phyloP scores from a whole-genome alignment of 371 early-diverging fungal species.

The Mucor velutinosus region DNA sequence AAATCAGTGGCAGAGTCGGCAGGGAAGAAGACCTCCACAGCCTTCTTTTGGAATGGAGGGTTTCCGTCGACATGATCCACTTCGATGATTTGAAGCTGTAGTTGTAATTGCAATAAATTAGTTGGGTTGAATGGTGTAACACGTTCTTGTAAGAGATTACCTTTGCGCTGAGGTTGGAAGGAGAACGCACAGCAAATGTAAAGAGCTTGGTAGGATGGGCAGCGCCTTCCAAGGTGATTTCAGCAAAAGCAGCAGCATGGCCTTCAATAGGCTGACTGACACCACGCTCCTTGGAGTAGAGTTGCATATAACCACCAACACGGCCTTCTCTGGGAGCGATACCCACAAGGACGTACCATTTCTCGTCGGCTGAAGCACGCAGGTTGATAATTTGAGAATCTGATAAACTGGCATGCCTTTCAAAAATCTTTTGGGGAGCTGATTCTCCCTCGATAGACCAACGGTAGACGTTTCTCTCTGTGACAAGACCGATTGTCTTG shows the following conservation, averaged over 20 bases:
- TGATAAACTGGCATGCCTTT: constrained; percentile 80
- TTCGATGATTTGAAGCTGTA: constrained; percentile 92
- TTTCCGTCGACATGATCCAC: constrained; percentile 94
- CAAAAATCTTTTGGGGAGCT: constrained; percentile 89
- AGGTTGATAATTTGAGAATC: constrained; percentile 96
- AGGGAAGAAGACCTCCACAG: constrained; percentile 95
- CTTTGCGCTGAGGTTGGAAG: constrained; percentile 72
- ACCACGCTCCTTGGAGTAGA: constrained; percentile 89
- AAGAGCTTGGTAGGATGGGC: constrained; percentile 84
- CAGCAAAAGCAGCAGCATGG: constrained; percentile 95
- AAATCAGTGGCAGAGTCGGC: constrained; percentile 93
- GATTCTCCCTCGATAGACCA: constrained; percentile 96
- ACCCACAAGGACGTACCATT: constrained; percentile 94
- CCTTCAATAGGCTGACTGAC: constrained; percentile 97
- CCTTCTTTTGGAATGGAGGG: constrained; percentile 87
- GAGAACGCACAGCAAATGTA: constrained; percentile 88
- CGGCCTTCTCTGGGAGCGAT: constrained; percentile 90
- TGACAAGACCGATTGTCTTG: constrained; percentile 91
- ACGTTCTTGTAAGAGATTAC: constrained; percentile 39
- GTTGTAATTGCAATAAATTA: constrained; percentile 7
- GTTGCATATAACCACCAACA: constrained; percentile 95
- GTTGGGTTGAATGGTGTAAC: neutral
- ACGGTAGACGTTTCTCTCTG: constrained; percentile 88
- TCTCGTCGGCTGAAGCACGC: constrained; percentile 84
- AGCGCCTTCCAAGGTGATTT: constrained; percentile 80